Percentiles rank a stretch among this genome's conserved stretches.
These are phyloP conservation scores for Ananas comosus DNA, from an alignment of 176 grass and related monocot species.

Conservation along the genomic window DNA sequence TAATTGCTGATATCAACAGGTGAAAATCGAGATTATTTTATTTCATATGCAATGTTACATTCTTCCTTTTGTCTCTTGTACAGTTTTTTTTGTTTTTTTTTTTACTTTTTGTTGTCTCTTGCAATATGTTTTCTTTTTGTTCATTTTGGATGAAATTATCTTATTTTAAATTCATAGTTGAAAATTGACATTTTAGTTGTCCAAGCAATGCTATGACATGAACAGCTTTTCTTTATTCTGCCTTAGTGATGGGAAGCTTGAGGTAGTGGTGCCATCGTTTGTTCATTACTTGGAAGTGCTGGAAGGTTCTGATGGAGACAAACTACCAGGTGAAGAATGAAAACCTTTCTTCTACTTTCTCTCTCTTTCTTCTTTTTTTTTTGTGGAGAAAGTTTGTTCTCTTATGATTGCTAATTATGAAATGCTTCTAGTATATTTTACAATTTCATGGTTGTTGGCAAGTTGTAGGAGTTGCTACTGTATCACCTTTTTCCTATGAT, in stretches of 20 bases:
- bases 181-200: not conserved
- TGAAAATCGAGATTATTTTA: slow-evolving; percentile 14
- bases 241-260: slow-evolving; percentile 75
- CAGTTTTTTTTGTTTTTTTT: not conserved
- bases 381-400: not conserved
- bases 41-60: not conserved
- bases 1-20: slow-evolving; percentile 98
- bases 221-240: slow-evolving; percentile 13
- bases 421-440: too few species aligned
- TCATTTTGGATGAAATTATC: not conserved
- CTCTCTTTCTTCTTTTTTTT: too few species aligned
- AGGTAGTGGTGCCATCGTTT: slow-evolving; percentile 92
- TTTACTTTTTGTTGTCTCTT: not conserved
- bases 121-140: not conserved
- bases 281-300: slow-evolving; percentile 98
- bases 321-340: slow-evolving; percentile 59
- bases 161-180: not conserved
- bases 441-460: too few species aligned
- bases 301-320: slow-evolving; percentile 93
- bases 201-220: slow-evolving; percentile 12
- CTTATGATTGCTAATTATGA: not conserved
- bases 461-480: too few species aligned
- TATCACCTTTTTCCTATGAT: too few species aligned
- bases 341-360: not conserved
- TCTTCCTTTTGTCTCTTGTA: not conserved